Base-by-base conservation (phyloP, 768 basidiomycete species). In the Boletus insuetus region DNA sequence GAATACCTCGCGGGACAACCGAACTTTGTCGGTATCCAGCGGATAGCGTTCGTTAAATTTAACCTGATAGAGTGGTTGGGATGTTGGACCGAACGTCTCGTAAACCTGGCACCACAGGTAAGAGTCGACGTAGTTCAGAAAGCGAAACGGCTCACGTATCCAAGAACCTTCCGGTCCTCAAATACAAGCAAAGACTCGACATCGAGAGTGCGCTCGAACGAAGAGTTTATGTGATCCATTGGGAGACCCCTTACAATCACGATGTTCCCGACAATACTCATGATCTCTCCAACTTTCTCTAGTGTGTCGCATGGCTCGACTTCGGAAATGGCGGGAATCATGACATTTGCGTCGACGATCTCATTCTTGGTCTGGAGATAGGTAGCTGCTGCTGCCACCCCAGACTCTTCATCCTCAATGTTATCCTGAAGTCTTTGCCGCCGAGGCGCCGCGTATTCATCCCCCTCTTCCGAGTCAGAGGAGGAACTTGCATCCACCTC, bases 41-140 rank as follows among this genome's bases (percentile, higher is more conserved):
- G 88, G 82, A 61, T 84, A 86, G 4, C 77, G 68, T 35, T 83
- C 75, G 60, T 79, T 87, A 71, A 95, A 92, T 64, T 85, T 86
- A 59, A 98, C 78, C 62, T 93, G 89, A 68, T 98, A 98, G 54
- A 96, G 75, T 7, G 96, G 96, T 55, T 91, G 87, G 19, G 82
- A 80, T 10, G 95, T 92, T 3, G 96, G 94, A 11, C 96, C 96
- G 72, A 98, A 98, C 0, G 95, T 97, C 73, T 98, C 96, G 67
- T 88, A 91, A 49, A 98, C 78, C 92, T 95, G 10, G 14, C 10
- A 69, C 11, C 48, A 39, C 6, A 40, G 26, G 50, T 47, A 55
- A 58, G 64, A 47, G 32, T 47, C 55, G 39, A 53, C 63, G 60
- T 58, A 51, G 26, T 26, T n/a, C 55, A 37, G 41, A 55, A 49